These are phyloP conservation scores for Sclerospora graminicola DNA, from an alignment of 352 stramenopile species.

Conservation along the genomic window DNA sequence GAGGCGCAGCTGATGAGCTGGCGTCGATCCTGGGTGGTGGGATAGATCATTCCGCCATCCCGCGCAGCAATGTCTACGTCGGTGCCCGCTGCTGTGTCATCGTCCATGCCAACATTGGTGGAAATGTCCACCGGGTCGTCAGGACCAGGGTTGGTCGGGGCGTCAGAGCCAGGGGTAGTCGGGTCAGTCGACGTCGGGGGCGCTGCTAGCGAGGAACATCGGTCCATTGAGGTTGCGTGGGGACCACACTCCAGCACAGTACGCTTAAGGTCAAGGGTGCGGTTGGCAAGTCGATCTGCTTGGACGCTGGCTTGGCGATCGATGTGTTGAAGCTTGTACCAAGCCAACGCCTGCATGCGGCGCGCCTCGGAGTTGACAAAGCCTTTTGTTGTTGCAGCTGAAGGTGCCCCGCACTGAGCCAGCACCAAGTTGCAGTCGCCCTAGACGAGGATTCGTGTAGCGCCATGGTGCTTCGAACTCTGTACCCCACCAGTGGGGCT, in stretches of 20 bases:
- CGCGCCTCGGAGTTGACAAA: neutral
- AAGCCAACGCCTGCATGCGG: neutral
- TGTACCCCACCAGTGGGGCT: neutral
- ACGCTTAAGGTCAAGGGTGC: neutral
- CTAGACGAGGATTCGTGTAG: neutral
- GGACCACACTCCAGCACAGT: neutral
- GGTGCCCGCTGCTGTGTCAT: neutral
- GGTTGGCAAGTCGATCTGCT: slow-evolving; percentile 12
- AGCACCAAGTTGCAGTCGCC: slow-evolving; percentile 2
- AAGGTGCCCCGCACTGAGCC: neutral
- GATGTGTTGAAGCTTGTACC: slow-evolving; percentile 6
- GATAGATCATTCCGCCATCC: neutral
- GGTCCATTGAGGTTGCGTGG: neutral
- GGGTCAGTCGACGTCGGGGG: neutral
- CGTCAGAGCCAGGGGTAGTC: neutral
- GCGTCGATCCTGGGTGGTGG: neutral
- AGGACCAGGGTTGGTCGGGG: neutral
- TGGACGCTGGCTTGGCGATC: slow-evolving; percentile 9
- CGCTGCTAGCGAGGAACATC: neutral
- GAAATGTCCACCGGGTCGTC: neutral
- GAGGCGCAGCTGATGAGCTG: neutral
- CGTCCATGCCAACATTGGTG: neutral
- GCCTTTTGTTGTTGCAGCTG: neutral
- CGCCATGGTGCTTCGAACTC: neutral
- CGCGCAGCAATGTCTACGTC: neutral